These are phyloP conservation scores for Waltergamsia citrina DNA, from an alignment of 2,329 filamentous ascomycete genomes.

Conservation along the genomic window DNA sequence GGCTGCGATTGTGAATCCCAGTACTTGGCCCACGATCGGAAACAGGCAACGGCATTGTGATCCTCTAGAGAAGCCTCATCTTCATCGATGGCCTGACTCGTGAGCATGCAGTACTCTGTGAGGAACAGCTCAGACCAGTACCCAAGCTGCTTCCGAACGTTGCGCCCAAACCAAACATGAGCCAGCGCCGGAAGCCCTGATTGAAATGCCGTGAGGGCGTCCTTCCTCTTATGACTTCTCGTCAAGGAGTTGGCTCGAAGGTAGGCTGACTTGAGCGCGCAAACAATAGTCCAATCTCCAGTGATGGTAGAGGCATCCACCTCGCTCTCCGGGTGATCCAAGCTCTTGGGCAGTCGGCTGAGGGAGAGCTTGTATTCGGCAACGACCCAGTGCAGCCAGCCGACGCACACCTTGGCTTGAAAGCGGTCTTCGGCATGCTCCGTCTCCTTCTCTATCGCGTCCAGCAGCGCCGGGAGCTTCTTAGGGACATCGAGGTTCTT, in stretches of 20 bases:
- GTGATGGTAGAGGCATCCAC: conserved; percentile 43
- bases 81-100: conserved; percentile 46
- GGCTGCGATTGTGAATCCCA: conserved; percentile 44
- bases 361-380: conserved; percentile 58
- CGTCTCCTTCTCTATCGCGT: conserved; percentile 49
- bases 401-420: conserved; percentile 75
- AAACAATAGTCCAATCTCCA: conserved; percentile 73
- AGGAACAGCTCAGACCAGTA: conserved; percentile 74
- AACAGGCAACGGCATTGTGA: conserved; percentile 42
- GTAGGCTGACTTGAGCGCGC: conserved; percentile 69
- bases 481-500: conserved; percentile 30
- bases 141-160: conserved; percentile 54
- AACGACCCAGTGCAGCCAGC: conserved; percentile 74
- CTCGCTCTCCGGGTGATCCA: conserved; percentile 44
- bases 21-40: conserved; percentile 61
- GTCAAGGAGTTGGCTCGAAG: conserved; percentile 59
- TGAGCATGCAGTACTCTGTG: conserved; percentile 64
- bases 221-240: conserved; percentile 35
- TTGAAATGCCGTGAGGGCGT: conserved; percentile 59
- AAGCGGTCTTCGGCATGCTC: conserved; percentile 49
- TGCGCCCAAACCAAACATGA: conserved; percentile 37
- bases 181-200: conserved; percentile 56
- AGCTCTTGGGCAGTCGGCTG: conserved; percentile 51
- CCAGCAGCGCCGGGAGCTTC: conserved; percentile 39
- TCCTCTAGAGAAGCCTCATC: conserved; percentile 41